Evolutionary conservation across 2,329 filamentous ascomycete species (phyloP).

Genomic region (Colletotrichum simmondsii): DNA sequence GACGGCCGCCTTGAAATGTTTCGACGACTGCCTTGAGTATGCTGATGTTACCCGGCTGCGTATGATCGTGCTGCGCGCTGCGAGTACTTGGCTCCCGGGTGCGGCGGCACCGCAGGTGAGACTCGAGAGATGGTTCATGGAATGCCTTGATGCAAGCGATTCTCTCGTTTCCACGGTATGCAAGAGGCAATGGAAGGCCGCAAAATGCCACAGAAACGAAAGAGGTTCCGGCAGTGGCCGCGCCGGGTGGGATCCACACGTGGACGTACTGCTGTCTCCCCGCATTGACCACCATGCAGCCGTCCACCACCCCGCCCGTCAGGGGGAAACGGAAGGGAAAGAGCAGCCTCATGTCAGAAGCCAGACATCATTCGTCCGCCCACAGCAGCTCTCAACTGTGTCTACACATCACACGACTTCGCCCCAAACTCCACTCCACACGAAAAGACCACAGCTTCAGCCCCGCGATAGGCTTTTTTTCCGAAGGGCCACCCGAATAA

Average conservation of each 20-base stretch:
- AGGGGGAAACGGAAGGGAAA: constrained; percentile 12
- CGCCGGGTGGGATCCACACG: constrained; percentile 5
- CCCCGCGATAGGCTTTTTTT: constrained; percentile 9
- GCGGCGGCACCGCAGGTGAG: not conserved
- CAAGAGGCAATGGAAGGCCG: not conserved
- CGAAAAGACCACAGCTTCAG: constrained; percentile 17
- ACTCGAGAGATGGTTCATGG: not conserved
- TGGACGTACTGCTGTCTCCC: not conserved
- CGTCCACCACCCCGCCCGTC: constrained; percentile 18
- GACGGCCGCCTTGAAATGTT: too few relatives aligned
- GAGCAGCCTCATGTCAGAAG: constrained; percentile 29
- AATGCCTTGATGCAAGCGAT: constrained; percentile 13
- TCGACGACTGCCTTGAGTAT: not conserved
- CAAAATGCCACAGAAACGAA: not conserved
- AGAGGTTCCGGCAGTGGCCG: constrained; percentile 16
- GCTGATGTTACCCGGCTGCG: not conserved
- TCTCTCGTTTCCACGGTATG: not conserved
- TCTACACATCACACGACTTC: constrained; percentile 15
- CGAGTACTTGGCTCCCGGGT: not conserved
- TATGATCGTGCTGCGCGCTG: not conserved
- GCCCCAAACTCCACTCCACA: constrained; percentile 4
- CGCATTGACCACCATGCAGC: constrained; percentile 34
- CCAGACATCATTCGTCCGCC: constrained; percentile 27
- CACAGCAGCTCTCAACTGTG: constrained; percentile 3
- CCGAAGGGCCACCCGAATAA: not conserved